A percentile compares a stretch with the other conserved stretches of the same genome.
Conservation (phyloP, 768 basidiomycete species). For the Rickenella mellea region DNA sequence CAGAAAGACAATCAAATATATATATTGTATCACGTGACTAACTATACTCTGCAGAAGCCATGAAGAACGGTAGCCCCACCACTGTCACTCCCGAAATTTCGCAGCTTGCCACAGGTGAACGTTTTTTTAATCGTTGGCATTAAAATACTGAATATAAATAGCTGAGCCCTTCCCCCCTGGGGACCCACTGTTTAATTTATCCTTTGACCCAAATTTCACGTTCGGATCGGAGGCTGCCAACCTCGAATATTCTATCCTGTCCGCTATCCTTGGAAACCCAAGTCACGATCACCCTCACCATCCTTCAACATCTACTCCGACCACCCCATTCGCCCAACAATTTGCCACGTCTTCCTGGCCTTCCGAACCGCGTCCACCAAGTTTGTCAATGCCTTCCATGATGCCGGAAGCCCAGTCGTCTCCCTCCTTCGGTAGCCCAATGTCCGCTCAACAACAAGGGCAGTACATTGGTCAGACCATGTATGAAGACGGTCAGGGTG, state of each 20-base stretch:
- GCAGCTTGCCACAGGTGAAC: constrained; percentile 24
- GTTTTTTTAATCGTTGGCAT: too few species aligned
- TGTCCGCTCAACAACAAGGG: too few species aligned
- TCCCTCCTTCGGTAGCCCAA: too few species aligned
- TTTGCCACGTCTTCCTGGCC: constrained; percentile 28
- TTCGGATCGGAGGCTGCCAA: constrained; percentile 90
- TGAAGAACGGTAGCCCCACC: not conserved
- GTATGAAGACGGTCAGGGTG: not conserved
- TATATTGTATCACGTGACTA: not conserved
- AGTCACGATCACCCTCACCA: constrained; percentile 31
- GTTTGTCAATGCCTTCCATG: too few species aligned
- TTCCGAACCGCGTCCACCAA: constrained; percentile 16
- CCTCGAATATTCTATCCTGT: constrained; percentile 90
- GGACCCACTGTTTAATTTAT: constrained; percentile 51
- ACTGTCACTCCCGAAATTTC: constrained; percentile 11
- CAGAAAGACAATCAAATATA: constrained; percentile 9
- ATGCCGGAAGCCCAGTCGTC: too few species aligned
- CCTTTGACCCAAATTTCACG: constrained; percentile 51
- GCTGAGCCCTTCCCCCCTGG: constrained; percentile 43
- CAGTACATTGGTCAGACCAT: too few species aligned
- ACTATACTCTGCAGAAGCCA: not conserved
- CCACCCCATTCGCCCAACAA: constrained; percentile 14
- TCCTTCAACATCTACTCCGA: constrained; percentile 13
- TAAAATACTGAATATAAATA: constrained; percentile 13
- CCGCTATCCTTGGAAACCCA: constrained; percentile 78